Conservation (phyloP, 305 asterid species). For the Petunia hybrid region DNA sequence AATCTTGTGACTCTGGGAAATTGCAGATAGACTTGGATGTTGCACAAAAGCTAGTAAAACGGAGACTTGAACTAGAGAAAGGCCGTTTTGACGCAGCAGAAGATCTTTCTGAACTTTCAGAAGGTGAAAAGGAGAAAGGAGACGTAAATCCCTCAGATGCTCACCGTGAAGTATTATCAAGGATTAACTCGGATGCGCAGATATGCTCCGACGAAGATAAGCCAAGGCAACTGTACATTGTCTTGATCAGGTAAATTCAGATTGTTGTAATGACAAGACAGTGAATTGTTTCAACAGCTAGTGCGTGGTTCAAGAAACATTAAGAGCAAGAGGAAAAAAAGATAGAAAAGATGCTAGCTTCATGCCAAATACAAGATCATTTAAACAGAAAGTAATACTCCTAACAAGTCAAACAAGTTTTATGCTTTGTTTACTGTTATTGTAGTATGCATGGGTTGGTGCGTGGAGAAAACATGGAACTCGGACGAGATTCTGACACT, state of each 20-base stretch:
- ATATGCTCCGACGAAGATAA: slow-evolving; percentile 54
- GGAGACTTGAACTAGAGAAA: slow-evolving; percentile 54
- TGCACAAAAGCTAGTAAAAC: slow-evolving; percentile 55
- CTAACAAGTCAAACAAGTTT: slow-evolving; percentile 28
- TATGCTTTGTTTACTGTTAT: slow-evolving; percentile 35
- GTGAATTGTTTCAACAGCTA: not conserved
- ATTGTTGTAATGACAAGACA: not conserved
- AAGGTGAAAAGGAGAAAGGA: slow-evolving; percentile 69
- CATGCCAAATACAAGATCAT: not conserved
- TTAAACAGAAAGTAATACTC: slow-evolving; percentile 10
- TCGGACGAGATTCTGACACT: slow-evolving; percentile 80
- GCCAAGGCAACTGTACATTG: slow-evolving; percentile 63
- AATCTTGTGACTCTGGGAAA: not conserved
- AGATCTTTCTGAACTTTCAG: slow-evolving; percentile 78
- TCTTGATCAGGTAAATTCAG: slow-evolving; percentile 60
- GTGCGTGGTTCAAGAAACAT: not conserved
- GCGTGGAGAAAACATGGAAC: slow-evolving; percentile 86
- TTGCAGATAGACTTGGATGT: slow-evolving; percentile 76
- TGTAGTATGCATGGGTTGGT: slow-evolving; percentile 77
- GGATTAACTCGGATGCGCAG: slow-evolving; percentile 56
- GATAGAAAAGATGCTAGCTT: not conserved
- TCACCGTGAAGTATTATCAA: slow-evolving; percentile 41
- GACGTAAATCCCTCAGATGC: slow-evolving; percentile 43
- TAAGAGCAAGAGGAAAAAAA: not conserved
- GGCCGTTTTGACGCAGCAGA: slow-evolving; percentile 61